Evolutionary conservation across 2,329 filamentous ascomycete genomes (phyloP).

Genomic region (Akanthomyces uredinophilus): DNA sequence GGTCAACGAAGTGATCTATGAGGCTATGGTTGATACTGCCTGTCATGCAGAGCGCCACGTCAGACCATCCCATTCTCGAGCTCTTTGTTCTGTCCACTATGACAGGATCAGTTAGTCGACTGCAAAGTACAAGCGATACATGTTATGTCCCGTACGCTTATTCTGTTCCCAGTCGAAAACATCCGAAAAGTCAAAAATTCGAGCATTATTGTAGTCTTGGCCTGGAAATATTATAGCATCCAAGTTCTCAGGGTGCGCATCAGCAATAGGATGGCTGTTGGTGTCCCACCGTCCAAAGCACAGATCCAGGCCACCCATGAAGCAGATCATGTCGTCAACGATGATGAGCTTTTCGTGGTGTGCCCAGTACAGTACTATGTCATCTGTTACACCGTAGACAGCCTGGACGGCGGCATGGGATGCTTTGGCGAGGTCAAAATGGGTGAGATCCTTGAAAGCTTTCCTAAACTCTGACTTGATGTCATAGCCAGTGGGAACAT

Average conservation of each 20-base stretch:
- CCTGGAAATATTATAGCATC: slow-evolving; percentile 77
- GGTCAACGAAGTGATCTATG: slow-evolving; percentile 70
- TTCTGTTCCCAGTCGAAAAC: slow-evolving; percentile 78
- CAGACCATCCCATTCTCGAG: slow-evolving; percentile 90
- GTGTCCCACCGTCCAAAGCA: slow-evolving; percentile 89
- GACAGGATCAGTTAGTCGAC: neutral
- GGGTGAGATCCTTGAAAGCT: slow-evolving; percentile 45
- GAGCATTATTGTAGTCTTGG: slow-evolving; percentile 89
- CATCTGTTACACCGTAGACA: slow-evolving; percentile 76
- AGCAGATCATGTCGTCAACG: slow-evolving; percentile 71
- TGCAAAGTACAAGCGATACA: neutral
- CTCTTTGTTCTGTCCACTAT: slow-evolving; percentile 68
- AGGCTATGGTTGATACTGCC: slow-evolving; percentile 74
- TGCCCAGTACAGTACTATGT: slow-evolving; percentile 83
- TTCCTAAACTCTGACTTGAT: slow-evolving; percentile 64
- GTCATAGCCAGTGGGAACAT: slow-evolving; percentile 68
- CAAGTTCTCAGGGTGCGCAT: slow-evolving; percentile 73
- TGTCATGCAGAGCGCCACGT: slow-evolving; percentile 70
- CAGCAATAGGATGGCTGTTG: slow-evolving; percentile 76
- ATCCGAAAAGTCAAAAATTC: slow-evolving; percentile 74
- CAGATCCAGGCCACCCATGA: slow-evolving; percentile 88
- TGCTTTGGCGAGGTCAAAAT: slow-evolving; percentile 56
- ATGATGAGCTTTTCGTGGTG: slow-evolving; percentile 90
- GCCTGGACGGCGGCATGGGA: slow-evolving; percentile 69
- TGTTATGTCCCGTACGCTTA: slow-evolving; percentile 47